Percentiles rank a stretch among this genome's conserved stretches.
Evolutionary conservation across 306 rosid species (phyloP).

Genomic region (Pterocarpus macrocarpus): DNA sequence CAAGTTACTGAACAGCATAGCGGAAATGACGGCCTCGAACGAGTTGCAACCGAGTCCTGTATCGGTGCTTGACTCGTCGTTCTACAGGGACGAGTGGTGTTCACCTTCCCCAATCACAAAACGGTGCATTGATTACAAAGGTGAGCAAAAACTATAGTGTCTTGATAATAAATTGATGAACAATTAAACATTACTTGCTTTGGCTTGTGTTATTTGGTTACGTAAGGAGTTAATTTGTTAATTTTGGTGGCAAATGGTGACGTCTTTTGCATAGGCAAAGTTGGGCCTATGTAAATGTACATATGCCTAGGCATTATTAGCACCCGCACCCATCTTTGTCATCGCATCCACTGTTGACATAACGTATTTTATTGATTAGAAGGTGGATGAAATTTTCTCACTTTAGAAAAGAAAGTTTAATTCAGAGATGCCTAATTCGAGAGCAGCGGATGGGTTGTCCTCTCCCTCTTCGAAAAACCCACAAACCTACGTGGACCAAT

Average conservation of each 20-base stretch:
- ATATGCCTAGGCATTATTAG: not conserved
- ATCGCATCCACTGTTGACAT: too few relatives aligned
- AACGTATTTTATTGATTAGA: too few relatives aligned
- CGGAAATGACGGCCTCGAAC: constrained; percentile 71
- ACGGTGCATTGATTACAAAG: constrained; percentile 86
- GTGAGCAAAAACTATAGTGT: constrained; percentile 45
- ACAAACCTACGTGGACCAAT: constrained; percentile 48
- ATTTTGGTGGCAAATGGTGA: not conserved
- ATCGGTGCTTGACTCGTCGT: constrained; percentile 90
- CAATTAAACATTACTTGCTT: not conserved
- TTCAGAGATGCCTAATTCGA: too few relatives aligned
- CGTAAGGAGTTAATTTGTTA: not conserved
- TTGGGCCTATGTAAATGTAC: not conserved
- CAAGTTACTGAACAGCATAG: constrained; percentile 81
- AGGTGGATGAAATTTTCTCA: too few relatives aligned
- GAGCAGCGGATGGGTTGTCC: constrained; percentile 11
- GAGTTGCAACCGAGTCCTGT: constrained; percentile 97
- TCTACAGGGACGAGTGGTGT: constrained; percentile 82
- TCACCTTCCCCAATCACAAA: constrained; percentile 91
- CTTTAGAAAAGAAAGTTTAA: too few relatives aligned
- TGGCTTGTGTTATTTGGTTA: not conserved
- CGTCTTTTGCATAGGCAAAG: not conserved
- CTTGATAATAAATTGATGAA: not conserved
- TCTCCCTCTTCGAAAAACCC: constrained; percentile 19
- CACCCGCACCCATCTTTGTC: not conserved